phyloP scores from a whole-genome alignment of 768 basidiomycete genomes.

The Termitomyces sp. region DNA sequence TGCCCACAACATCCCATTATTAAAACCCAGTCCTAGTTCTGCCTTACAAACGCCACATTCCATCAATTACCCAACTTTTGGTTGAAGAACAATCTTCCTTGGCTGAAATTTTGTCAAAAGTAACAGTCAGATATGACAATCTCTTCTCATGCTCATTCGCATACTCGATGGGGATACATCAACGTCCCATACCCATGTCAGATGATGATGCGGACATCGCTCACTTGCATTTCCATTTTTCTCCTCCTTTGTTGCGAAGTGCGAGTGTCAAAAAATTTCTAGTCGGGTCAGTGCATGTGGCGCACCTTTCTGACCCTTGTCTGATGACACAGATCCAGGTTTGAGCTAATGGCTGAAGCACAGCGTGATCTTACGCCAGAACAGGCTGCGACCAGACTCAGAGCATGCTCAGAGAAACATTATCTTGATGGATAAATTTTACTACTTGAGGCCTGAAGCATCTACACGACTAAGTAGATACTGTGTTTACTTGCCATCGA shows the following conservation, averaged over 20 bases:
- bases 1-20: not conserved
- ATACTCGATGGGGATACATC: conserved; percentile 94
- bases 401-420: conserved; percentile 52
- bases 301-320: not conserved
- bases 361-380: conserved; percentile 90
- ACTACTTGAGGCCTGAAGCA: not conserved
- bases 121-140: conserved; percentile 72
- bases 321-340: conserved; percentile 35
- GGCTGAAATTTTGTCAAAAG: conserved; percentile 57
- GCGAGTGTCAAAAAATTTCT: conserved; percentile 84
- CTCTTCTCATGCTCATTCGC: conserved; percentile 84
- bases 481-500: conserved; percentile 54
- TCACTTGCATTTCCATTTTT: conserved; percentile 84
- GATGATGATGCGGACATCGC: conserved; percentile 48
- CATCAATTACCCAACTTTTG: conserved; percentile 58
- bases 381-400: conserved; percentile 68
- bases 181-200: conserved; percentile 55
- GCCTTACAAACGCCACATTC: conserved; percentile 73
- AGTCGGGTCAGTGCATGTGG: conserved; percentile 58
- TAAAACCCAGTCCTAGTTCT: conserved; percentile 42
- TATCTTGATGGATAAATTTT: conserved; percentile 33
- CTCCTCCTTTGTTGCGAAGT: conserved; percentile 78
- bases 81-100: conserved; percentile 56
- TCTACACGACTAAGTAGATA: not conserved
- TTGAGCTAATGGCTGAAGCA: conserved; percentile 86